Conservation (phyloP, 2,329 filamentous ascomycete species). For the Teratosphaeria epicoccoides region DNA sequence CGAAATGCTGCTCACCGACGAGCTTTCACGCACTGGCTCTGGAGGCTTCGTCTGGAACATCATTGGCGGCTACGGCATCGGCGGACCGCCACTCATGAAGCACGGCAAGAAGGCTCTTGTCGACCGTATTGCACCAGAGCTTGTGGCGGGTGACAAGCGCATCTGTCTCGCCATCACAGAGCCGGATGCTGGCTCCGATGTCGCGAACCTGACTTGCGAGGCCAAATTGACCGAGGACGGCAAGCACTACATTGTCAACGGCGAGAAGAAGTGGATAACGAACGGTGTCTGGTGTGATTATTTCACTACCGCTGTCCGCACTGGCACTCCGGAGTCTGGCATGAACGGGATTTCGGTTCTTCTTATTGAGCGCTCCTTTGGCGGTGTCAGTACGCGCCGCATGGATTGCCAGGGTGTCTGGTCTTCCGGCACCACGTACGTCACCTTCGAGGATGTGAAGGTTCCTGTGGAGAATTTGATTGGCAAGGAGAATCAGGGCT, state of each 20-base stretch:
- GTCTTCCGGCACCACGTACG: constrained; percentile 89
- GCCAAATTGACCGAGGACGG: constrained; percentile 90
- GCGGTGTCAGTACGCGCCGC: constrained; percentile 80
- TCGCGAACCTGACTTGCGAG: constrained; percentile 90
- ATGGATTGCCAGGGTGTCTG: constrained; percentile 99
- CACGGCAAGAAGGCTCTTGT: constrained; percentile 78
- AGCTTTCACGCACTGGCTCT: constrained; percentile 77
- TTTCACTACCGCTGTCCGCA: constrained; percentile 93
- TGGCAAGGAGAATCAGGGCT: constrained; percentile 95
- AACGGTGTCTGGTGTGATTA: constrained; percentile 80
- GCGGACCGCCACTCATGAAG: constrained; percentile 81
- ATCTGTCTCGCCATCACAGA: constrained; percentile 97
- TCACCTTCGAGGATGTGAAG: constrained; percentile 98
- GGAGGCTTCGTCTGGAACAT: constrained; percentile 96
- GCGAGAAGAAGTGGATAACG: constrained; percentile 99
- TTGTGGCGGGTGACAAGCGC: constrained; percentile 85
- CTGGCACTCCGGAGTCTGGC: constrained; percentile 50
- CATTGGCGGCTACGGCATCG: constrained; percentile 93
- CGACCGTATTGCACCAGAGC: constrained; percentile 77
- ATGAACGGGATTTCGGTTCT: constrained; percentile 90
- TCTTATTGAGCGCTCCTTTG: constrained; percentile 74
- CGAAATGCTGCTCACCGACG: constrained; percentile 89
- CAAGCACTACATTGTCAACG: constrained; percentile 98
- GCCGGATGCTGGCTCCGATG: constrained; percentile 84
- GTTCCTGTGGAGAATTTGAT: constrained; percentile 98